Evolutionary conservation across 2,329 filamentous ascomycete genomes (phyloP), one percentile per base, ranked within the genome.

Genomic region (Ascochyta clinopodiicola): DNA sequence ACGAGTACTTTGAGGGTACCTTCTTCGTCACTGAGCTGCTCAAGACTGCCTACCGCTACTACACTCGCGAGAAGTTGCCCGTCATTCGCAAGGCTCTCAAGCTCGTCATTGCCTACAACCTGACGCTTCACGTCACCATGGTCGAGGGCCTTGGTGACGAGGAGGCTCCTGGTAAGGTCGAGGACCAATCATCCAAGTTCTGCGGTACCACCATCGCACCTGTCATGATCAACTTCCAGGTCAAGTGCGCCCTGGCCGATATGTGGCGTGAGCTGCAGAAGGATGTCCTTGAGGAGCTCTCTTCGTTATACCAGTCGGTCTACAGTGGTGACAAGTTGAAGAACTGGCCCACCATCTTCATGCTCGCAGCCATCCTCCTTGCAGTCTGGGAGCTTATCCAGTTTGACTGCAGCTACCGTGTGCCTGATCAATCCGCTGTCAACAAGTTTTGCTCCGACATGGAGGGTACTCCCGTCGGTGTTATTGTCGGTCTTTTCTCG

Each of bases 191-290:
- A 49, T 96, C 92, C 63, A 95, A 91, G 75, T 97, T 89, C 82
- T 89, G 85, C 68, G 93, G 93, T 71, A 94, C 94, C 81, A 93
- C 89, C 32, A 88, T 96, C 60, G 94, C 94, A 15, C 94, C 94
- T 12, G 93, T 97, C 73, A 96, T 98, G 93, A 96, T 98, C 85
- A 98, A 97, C 82, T 97, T 97, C 86, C 92, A 97, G 81, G 92
- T 98, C 82, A 98, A 98, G 85, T 95, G 91, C 70, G 93, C 93
- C 50, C 88, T 98, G 79, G 94, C 93, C 63, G 92, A 96, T 71
- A 96, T 97, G 91, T 98, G 94, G 94, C 92, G 94, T 63, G 93
- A 96, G 77, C 83, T 98, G 54, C 93, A 97, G 77, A 96, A 96
- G 81, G 94, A 97, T 68, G 92, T 97, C 34, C 84, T 98, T 2